Base-by-base conservation (phyloP, 805 yeast species). In the Yarrowia deformans region DNA sequence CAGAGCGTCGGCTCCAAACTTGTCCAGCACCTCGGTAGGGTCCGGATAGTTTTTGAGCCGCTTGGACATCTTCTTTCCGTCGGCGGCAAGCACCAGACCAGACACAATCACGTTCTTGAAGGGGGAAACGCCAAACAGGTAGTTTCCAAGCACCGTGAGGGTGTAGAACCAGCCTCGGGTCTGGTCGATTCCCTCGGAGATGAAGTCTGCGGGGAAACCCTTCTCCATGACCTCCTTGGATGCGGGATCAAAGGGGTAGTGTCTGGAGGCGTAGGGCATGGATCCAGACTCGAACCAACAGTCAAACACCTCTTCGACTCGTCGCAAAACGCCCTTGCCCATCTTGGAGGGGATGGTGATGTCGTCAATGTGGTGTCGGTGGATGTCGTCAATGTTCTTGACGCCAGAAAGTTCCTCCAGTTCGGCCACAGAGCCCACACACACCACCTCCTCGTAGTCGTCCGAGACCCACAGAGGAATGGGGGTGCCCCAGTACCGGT, bases 121-220 rank as follows among this genome's bases (percentile, higher is more conserved):
- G 63, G 99, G 98, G 72, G 97, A 96, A 70, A 88, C 86, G 76
- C 90, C 89, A 83, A 95, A 95, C 75, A 95, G 83, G 75, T 94
- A 98, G 70, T 97, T 91, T 79, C 98, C 99, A 76, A 95, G 85
- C 32, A 95, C 97, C 56, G 97, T 89, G 79, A 95, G 85, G 67
- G 99, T 95, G 81, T 95, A 95, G 83, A 95, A 95, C 99, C 99
- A 95, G 79, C 99, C 99, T 87, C 99, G 91, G 70, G 99, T 95
- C 84, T 95, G 99, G 82, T 95, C 99, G 75, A 95, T 86, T 82
- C 99, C 99, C 84, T 95, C 99, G 70, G 97, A 90, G 76, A 95
- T 95, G 81, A 95, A 95, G 80, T 95, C 94, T 55, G 97, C 99
- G 58, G 99, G 99, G 88, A 91, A 96, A 60, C 90, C 85, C 69